These are phyloP conservation scores for Cutaneotrichosporon sp. DNA, from an alignment of 1,284 basidiomycete species.

Conservation along the genomic window DNA sequence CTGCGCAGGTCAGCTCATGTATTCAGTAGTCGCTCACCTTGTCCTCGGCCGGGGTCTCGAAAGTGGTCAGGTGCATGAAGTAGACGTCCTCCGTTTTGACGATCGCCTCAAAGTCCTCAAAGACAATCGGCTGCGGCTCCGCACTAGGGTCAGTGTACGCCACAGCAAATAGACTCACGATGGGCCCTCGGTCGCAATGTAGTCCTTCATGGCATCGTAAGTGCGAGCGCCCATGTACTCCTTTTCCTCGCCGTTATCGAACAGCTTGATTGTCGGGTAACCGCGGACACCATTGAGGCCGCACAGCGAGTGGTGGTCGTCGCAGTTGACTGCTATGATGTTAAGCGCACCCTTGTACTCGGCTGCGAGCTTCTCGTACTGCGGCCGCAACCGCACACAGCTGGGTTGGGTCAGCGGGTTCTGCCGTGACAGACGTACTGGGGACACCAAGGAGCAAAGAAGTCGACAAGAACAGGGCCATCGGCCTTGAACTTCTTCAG, in stretches of 20 bases:
- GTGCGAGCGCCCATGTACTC: conserved; percentile 68
- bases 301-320: conserved; percentile 64
- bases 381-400: conserved; percentile 77
- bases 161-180: not conserved
- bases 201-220: conserved; percentile 62
- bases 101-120: conserved; percentile 51
- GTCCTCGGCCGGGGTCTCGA: conserved; percentile 41
- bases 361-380: conserved; percentile 66
- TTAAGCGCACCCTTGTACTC: conserved; percentile 64
- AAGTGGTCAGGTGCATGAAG: conserved; percentile 67
- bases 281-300: conserved; percentile 60
- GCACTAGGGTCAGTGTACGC: conserved; percentile 38
- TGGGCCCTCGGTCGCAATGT: conserved; percentile 53
- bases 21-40: conserved; percentile 31
- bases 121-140: conserved; percentile 51
- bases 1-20: conserved; percentile 37
- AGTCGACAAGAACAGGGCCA: conserved; percentile 77
- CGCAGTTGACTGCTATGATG: conserved; percentile 81
- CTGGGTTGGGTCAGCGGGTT: conserved; percentile 24
- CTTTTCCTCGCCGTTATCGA: conserved; percentile 2
- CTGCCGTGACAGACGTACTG: conserved; percentile 51
- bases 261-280: conserved; percentile 70
- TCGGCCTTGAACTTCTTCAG: conserved; percentile 55
- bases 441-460: conserved; percentile 88
- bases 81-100: conserved; percentile 59